Percentiles rank a stretch among this genome's conserved stretches.
These are phyloP conservation scores for Anisodus acutangulus DNA, from an alignment of 257 asterid species.

Conservation along the genomic window DNA sequence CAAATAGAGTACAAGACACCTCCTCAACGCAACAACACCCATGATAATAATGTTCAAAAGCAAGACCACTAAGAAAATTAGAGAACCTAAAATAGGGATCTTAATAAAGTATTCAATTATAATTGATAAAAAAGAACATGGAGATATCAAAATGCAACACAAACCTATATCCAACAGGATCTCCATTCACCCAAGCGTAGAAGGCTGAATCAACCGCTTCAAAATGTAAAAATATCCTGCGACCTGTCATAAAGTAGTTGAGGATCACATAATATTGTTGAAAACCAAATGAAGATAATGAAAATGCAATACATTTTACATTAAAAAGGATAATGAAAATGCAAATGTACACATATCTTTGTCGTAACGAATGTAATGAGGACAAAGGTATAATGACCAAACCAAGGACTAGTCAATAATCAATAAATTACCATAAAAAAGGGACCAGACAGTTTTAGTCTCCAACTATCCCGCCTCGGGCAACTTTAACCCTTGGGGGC, in stretches of 20 bases:
- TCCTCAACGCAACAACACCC: neutral
- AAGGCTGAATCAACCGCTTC: constrained; percentile 99
- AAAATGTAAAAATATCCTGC: constrained; percentile 86
- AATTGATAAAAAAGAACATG: constrained; percentile 6
- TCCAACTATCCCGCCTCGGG: neutral
- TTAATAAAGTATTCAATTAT: neutral
- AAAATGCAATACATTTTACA: constrained; percentile 9
- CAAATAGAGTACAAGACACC: neutral
- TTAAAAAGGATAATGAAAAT: neutral
- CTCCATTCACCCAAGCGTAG: constrained; percentile 94
- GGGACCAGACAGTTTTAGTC: constrained; percentile 4
- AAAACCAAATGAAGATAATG: constrained; percentile 28
- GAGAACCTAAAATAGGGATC: neutral
- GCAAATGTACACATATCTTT: neutral
- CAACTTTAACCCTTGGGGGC: neutral
- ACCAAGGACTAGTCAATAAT: constrained; percentile 18
- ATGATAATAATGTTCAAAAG: constrained; percentile 16
- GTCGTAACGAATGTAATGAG: neutral
- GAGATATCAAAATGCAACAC: constrained; percentile 32
- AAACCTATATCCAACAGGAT: constrained; percentile 89
- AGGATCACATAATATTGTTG: constrained; percentile 34
- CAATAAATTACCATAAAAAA: constrained; percentile 5
- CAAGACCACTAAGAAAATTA: neutral
- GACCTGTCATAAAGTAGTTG: constrained; percentile 59
- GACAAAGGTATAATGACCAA: neutral